Percentiles rank a stretch among this genome's conserved stretches.
These are phyloP conservation scores for Saccharum hybrid DNA, from an alignment of 202 grass and related monocot species.

Conservation along the genomic window DNA sequence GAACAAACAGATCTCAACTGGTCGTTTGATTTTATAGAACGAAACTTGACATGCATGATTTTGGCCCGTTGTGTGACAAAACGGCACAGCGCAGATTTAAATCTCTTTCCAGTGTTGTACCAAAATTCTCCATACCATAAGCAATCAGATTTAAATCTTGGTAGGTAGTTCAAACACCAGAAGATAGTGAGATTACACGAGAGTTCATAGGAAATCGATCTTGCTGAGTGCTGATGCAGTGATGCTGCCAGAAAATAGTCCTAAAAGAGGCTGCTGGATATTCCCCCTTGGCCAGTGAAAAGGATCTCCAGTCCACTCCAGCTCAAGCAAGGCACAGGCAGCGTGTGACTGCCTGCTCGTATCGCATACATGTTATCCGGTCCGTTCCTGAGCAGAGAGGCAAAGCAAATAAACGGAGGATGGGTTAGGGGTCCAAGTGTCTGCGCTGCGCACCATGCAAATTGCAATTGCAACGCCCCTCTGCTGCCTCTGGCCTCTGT, in stretches of 20 bases:
- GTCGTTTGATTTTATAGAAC: background rate
- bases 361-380: background rate
- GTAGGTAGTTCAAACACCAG: no score
- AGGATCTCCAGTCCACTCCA: background rate
- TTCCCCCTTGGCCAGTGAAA: no score
- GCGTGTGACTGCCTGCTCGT: no score
- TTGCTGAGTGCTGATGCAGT: no score
- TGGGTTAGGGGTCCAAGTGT: constrained; percentile 53
- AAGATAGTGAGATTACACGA: no score
- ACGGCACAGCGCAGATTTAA: background rate
- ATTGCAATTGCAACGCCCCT: background rate
- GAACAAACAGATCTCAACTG: background rate
- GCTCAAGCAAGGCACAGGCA: background rate
- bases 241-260: no score
- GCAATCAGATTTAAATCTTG: no score
- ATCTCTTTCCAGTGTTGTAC: no score
- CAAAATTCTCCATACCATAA: no score
- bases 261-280: no score
- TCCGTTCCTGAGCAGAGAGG: background rate
- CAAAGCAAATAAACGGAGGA: constrained; percentile 39
- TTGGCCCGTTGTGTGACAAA: no score
- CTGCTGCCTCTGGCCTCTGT: background rate
- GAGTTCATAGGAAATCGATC: no score
- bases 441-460: constrained; percentile 38
- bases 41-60: constrained; percentile 3